These are phyloP conservation scores for Myrmaecium sp. DNA, from an alignment of 2,329 filamentous ascomycete genomes.

Conservation along the genomic window DNA sequence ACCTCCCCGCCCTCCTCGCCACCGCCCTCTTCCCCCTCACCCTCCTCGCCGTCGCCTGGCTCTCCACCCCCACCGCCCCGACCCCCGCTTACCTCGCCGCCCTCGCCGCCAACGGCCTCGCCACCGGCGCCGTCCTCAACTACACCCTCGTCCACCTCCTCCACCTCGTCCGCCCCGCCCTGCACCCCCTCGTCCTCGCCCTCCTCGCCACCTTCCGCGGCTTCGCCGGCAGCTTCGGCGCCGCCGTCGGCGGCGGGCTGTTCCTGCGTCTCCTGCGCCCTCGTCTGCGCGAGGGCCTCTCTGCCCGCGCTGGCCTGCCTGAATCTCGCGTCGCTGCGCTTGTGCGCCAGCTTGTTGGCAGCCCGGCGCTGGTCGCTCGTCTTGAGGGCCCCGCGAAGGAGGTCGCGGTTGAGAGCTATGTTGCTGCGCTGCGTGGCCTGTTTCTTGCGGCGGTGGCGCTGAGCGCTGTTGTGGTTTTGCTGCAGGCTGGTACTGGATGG, in stretches of 20 bases:
- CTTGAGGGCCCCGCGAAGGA: constrained; percentile 32
- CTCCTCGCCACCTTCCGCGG: constrained; percentile 65
- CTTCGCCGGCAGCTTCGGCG: constrained; percentile 67
- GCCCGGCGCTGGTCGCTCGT: constrained; percentile 36
- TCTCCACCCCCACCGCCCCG: constrained; percentile 36
- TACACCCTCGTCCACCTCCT: constrained; percentile 69
- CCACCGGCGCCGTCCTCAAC: constrained; percentile 57
- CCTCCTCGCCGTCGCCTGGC: constrained; percentile 38
- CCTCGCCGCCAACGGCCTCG: constrained; percentile 54
- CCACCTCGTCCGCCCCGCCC: constrained; percentile 47
- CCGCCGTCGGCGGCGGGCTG: constrained; percentile 60
- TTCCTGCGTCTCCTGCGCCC: constrained; percentile 46
- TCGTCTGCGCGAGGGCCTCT: constrained; percentile 41
- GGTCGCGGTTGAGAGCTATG: constrained; percentile 37
- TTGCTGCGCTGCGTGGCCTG: constrained; percentile 34
- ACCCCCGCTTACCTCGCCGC: constrained; percentile 38
- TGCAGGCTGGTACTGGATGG: constrained; percentile 45
- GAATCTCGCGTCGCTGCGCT: constrained; percentile 19
- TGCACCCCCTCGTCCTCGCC: constrained; percentile 60
- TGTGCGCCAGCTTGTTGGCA: constrained; percentile 39
- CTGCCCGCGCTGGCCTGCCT: constrained; percentile 21
- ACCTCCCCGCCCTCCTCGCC: constrained; percentile 42
- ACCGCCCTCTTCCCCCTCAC: constrained; percentile 45
- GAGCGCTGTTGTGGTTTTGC: constrained; percentile 29
- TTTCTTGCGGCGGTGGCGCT: constrained; percentile 36